Conservation (phyloP, 139 green algal species). For the Chlamydomonas sp. region DNA sequence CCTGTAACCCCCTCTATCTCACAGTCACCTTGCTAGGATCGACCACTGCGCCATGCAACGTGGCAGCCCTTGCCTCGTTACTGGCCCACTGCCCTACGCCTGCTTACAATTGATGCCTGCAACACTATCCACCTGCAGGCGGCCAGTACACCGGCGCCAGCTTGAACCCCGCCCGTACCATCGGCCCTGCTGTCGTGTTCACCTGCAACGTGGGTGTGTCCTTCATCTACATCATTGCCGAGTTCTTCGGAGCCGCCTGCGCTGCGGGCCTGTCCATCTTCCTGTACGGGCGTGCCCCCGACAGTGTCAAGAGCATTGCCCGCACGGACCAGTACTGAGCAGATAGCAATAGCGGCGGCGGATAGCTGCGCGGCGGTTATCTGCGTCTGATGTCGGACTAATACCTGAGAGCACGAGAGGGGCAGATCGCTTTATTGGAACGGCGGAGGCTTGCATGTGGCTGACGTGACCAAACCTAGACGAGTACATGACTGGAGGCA, state of each 20-base stretch:
- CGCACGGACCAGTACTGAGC: neutral
- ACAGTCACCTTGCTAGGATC: too few relatives aligned
- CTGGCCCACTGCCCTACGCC: too few relatives aligned
- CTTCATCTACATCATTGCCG: slow-evolving; percentile 75
- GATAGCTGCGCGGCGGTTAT: too few relatives aligned
- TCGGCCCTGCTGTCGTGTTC: slow-evolving; percentile 79
- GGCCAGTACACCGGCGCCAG: slow-evolving; percentile 78
- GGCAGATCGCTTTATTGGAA: too few relatives aligned
- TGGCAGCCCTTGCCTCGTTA: neutral
- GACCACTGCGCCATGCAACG: neutral
- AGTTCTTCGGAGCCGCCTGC: slow-evolving; percentile 71
- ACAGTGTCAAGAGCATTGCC: neutral
- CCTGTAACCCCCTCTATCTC: too few relatives aligned
- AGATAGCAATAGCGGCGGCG: too few relatives aligned
- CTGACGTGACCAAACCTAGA: too few relatives aligned
- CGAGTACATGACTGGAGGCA: too few relatives aligned
- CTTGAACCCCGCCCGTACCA: slow-evolving; percentile 82
- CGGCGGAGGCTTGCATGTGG: neutral
- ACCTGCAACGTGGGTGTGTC: slow-evolving; percentile 71
- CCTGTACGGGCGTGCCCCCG: slow-evolving; percentile 65
- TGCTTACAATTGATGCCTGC: neutral
- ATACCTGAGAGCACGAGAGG: too few relatives aligned
- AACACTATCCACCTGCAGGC: slow-evolving; percentile 44
- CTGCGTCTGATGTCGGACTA: too few relatives aligned
- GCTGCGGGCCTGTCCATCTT: slow-evolving; percentile 73